phyloP scores from a whole-genome alignment of 192 early-diverging fungal species.

The Coemansia sp. region DNA sequence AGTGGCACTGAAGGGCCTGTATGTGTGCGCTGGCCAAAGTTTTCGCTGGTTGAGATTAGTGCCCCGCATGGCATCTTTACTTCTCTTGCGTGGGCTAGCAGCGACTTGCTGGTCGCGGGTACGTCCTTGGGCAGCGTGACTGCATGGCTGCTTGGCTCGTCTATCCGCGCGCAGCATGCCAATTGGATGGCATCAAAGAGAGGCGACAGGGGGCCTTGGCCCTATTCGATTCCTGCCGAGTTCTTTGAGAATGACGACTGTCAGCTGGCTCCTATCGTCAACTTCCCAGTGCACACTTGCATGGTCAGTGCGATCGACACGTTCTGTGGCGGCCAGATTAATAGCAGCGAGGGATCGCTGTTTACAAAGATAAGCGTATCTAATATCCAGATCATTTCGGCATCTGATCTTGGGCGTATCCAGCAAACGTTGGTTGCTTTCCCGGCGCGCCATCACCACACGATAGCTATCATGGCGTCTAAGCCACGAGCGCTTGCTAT shows the following conservation, averaged over 20 bases:
- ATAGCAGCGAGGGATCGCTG: neutral
- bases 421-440: slow-evolving; percentile 22
- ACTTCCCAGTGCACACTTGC: slow-evolving; percentile 27
- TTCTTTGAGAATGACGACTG: neutral
- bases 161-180: slow-evolving; percentile 16
- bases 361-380: slow-evolving; percentile 17
- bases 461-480: slow-evolving; percentile 13
- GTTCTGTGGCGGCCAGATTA: slow-evolving; percentile 1
- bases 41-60: slow-evolving; percentile 27
- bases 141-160: slow-evolving; percentile 25
- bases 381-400: slow-evolving; percentile 22
- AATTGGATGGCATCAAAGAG: neutral
- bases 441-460: slow-evolving; percentile 15
- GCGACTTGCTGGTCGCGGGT: slow-evolving; percentile 35
- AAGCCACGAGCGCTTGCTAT: neutral
- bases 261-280: slow-evolving; percentile 18
- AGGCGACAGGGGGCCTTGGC: slow-evolving; percentile 10
- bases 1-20: neutral
- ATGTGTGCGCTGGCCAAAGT: slow-evolving; percentile 36
- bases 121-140: slow-evolving; percentile 31
- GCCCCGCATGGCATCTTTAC: slow-evolving; percentile 37
- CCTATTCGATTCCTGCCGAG: slow-evolving; percentile 9
- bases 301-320: slow-evolving; percentile 2
- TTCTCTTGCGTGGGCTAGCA: slow-evolving; percentile 33
- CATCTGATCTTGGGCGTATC: slow-evolving; percentile 22